These are phyloP conservation scores for Hondaea fermentalgiana DNA, from an alignment of 108 stramenopile species.

Conservation along the genomic window DNA sequence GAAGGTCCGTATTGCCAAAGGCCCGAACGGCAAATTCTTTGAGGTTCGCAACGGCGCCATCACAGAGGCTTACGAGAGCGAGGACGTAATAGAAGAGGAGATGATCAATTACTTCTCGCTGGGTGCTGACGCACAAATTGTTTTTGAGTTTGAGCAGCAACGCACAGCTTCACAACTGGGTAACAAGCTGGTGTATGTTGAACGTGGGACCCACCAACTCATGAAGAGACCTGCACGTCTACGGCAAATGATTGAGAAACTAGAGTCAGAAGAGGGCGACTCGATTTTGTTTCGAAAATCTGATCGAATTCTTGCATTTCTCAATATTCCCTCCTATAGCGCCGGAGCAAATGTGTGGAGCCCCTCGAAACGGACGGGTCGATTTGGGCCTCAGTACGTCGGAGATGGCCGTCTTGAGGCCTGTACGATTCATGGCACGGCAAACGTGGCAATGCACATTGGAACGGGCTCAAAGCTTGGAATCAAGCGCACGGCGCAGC, in stretches of 20 bases:
- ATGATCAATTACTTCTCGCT: neutral
- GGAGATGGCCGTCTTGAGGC: neutral
- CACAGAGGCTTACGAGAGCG: neutral
- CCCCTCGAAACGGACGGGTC: neutral
- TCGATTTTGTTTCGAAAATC: neutral
- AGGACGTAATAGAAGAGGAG: neutral
- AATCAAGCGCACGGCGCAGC: neutral
- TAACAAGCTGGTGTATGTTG: neutral
- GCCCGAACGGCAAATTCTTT: neutral
- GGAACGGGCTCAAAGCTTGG: neutral
- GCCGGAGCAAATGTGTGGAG: neutral
- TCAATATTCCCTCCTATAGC: conserved; percentile 5
- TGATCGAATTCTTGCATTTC: neutral
- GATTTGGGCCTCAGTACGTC: neutral
- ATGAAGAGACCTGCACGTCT: neutral
- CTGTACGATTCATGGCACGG: neutral
- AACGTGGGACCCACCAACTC: neutral
- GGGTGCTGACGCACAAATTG: neutral
- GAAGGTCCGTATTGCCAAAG: neutral
- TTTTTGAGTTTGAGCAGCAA: conserved; percentile 6
- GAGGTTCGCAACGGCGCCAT: neutral
- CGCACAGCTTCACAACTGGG: neutral
- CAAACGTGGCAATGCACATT: neutral
- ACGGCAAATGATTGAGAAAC: neutral
- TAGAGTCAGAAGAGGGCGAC: neutral